Evolutionary conservation across 2,329 filamentous ascomycete species (phyloP).

Genomic region (Lecanicillium sp.): DNA sequence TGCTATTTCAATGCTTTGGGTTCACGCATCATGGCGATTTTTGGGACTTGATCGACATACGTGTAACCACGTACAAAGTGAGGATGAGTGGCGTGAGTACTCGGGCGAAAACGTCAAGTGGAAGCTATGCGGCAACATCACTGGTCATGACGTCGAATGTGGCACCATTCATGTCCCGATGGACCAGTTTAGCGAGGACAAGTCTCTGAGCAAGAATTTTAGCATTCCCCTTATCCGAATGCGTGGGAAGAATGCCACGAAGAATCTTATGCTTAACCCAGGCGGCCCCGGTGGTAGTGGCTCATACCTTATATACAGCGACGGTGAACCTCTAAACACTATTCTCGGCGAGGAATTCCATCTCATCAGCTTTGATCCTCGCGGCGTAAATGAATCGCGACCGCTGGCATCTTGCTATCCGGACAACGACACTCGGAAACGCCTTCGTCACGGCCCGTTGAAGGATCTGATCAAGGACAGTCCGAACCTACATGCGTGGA

Average conservation of each 20-base stretch:
- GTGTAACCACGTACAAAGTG: background rate
- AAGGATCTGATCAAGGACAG: slow-evolving; percentile 24
- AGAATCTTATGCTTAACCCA: slow-evolving; percentile 37
- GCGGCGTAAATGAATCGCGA: slow-evolving; percentile 28
- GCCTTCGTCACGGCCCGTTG: slow-evolving; percentile 15
- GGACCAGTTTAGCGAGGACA: slow-evolving; percentile 32
- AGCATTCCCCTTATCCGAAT: slow-evolving; percentile 36
- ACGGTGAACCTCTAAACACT: slow-evolving; percentile 25
- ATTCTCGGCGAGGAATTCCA: slow-evolving; percentile 35
- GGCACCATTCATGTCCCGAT: slow-evolving; percentile 35
- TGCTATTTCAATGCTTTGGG: background rate
- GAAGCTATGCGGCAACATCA: slow-evolving; percentile 29
- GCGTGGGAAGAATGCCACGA: slow-evolving; percentile 32
- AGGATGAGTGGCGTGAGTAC: slow-evolving; percentile 11
- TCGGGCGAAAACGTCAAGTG: slow-evolving; percentile 29
- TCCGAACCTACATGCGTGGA: slow-evolving; percentile 31
- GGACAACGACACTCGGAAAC: slow-evolving; percentile 21
- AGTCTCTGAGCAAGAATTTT: slow-evolving; percentile 29
- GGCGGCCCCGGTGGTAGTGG: slow-evolving; percentile 41
- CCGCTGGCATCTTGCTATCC: slow-evolving; percentile 31
- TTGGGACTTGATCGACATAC: background rate
- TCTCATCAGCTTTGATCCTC: slow-evolving; percentile 38
- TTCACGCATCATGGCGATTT: background rate
- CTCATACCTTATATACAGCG: slow-evolving; percentile 24
- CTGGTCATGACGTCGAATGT: slow-evolving; percentile 32